phyloP scores from a whole-genome alignment of 2,329 filamentous ascomycete species.

The Fusarium chaquense region DNA sequence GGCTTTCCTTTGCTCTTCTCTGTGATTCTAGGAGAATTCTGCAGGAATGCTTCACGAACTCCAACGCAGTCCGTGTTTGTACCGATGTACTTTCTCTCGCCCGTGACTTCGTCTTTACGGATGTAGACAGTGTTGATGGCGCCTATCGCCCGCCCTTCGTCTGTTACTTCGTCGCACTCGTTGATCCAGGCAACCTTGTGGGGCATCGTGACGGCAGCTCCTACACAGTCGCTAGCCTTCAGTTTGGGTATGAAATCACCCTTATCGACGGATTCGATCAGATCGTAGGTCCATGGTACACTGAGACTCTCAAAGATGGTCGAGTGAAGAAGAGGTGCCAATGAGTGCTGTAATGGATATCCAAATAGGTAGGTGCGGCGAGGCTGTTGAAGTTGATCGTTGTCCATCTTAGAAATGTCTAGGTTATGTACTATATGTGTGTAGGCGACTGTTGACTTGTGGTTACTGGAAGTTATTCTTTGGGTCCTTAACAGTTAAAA shows the following conservation, averaged over 20 bases:
- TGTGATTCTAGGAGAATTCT: background rate
- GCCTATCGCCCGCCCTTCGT: background rate
- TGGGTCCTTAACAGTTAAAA: background rate
- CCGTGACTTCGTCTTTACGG: background rate
- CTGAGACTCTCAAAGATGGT: background rate
- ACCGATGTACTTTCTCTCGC: background rate
- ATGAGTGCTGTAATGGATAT: slow-evolving; percentile 1
- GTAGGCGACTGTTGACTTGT: background rate
- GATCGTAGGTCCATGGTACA: background rate
- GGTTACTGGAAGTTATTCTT: background rate
- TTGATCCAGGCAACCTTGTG: slow-evolving; percentile 4
- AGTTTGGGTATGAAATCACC: background rate
- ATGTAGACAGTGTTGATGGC: slow-evolving; percentile 12
- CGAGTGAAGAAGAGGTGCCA: slow-evolving; percentile 3
- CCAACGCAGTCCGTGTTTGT: slow-evolving; percentile 1
- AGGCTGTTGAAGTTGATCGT: background rate
- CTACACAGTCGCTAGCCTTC: background rate
- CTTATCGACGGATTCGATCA: slow-evolving; percentile 4
- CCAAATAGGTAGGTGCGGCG: slow-evolving; percentile 3
- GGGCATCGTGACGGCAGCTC: slow-evolving; percentile 6
- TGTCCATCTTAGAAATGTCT: background rate
- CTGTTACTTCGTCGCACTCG: background rate
- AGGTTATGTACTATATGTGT: too few relatives aligned
- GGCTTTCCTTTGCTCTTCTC: background rate
- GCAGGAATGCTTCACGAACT: background rate